Base-by-base conservation (phyloP, 2,329 filamentous ascomycete genomes). In the Coccinonectria pachysandricola region DNA sequence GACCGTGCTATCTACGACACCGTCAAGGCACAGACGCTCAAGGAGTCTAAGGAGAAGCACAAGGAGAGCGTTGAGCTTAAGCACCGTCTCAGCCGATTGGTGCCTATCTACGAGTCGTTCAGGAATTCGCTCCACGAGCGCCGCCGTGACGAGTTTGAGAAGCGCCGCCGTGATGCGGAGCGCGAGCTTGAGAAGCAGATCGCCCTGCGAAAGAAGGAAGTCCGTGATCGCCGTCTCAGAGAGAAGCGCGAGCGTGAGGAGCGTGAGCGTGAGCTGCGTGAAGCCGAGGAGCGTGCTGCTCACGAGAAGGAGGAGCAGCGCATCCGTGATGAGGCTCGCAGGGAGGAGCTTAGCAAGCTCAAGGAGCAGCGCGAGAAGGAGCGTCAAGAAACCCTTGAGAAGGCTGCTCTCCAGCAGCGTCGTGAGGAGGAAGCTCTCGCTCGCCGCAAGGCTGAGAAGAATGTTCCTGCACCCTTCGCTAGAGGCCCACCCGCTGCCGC, bases 101-200 rank as follows among this genome's bases (percentile, higher is more conserved):
- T 96, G 39, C 71, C 78, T n/a, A 58, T 68, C 28, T 98, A 94
- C 60, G 85, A 91, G 54, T 61, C 64, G 7, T 96, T 94, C 72
- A 77, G 82, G 49, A 68, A 78, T 40, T 76, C 78, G 24, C 75
- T 98, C 28, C 82, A 83, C 36, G 79, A 91, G 56, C 79, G 85
- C 50, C 83, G 88, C 45, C 84, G 85, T 50, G 82, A 93, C 45
- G 86, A 96, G 58, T 98, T 96, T 44, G 91, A 96, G 69, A 88
- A 82, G 65, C 82, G 87, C 39, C 83, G 83, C 51, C 86, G 81
- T 55, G 79, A 84, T 48, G 91, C 91, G 16, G 86, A 96, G 66
- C 77, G 80, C 39, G 91, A 98, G 53, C 72, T 96, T 32, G 83
- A 96, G 65, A 81, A 80, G 58, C 85, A 92, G 64, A 93, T 95